Percentiles rank a stretch among this genome's conserved stretches.
Conservation (phyloP, 768 basidiomycete species). For the Psilocybe cubensis region DNA sequence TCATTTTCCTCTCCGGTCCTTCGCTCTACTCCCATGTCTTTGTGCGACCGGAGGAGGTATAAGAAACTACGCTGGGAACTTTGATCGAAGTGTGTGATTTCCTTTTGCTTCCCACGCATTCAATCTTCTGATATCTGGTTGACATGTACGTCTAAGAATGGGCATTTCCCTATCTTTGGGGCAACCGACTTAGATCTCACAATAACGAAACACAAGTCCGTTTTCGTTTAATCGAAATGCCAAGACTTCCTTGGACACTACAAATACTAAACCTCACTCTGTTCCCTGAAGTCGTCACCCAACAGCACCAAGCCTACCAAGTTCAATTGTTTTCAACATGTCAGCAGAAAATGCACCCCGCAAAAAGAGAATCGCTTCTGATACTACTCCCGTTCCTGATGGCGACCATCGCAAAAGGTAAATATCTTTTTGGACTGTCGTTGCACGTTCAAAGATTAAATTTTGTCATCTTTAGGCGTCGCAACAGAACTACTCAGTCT, state of each 20-base stretch:
- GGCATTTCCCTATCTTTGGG: conserved; percentile 6
- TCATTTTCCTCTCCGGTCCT: conserved; percentile 30
- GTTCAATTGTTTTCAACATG: conserved; percentile 22
- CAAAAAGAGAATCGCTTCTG: conserved; percentile 28
- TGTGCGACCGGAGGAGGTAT: not conserved
- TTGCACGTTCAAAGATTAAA: not conserved
- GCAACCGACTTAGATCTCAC: conserved; percentile 13
- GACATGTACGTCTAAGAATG: not conserved
- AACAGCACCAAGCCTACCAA: conserved; percentile 1
- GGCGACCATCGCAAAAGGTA: conserved; percentile 29
- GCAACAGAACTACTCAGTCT: conserved; percentile 75
- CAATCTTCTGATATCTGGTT: conserved; percentile 14
- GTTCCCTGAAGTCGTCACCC: not conserved
- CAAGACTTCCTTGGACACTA: conserved; percentile 13
- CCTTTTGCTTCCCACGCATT: conserved; percentile 11
- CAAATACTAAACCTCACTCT: conserved; percentile 29
- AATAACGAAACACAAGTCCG: conserved; percentile 1
- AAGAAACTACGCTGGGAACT: conserved; percentile 10
- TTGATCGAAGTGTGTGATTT: conserved; percentile 5
- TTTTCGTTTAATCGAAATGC: conserved; percentile 10
- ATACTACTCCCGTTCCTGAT: conserved; percentile 34
- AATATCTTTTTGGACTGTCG: not conserved
- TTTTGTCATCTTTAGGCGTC: conserved; percentile 40
- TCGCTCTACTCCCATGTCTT: conserved; percentile 19
- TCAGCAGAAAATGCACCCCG: conserved; percentile 31